Conservation (phyloP, 352 stramenopile species). For the Phytopythium ostracodes region DNA sequence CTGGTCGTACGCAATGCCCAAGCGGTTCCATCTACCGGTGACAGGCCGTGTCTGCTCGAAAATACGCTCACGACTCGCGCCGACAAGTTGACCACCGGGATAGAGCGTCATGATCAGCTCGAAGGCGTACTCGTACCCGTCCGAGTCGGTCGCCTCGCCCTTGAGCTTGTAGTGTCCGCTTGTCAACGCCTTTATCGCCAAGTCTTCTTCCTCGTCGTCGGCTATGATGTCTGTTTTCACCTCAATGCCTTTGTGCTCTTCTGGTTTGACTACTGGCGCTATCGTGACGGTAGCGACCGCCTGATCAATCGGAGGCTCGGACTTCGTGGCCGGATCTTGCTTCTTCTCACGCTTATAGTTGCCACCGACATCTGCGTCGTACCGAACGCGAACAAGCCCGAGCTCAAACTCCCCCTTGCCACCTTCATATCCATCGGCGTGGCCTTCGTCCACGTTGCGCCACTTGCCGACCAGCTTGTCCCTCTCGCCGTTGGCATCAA, state of each 20-base stretch:
- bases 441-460: constrained; percentile 54
- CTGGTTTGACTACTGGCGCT: neutral
- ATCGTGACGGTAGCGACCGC: neutral
- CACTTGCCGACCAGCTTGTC: constrained; percentile 47
- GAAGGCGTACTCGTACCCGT: constrained; percentile 74
- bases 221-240: constrained; percentile 7
- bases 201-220: constrained; percentile 22
- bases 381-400: constrained; percentile 32
- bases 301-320: neutral
- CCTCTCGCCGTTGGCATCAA: constrained; percentile 21
- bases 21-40: constrained; percentile 33
- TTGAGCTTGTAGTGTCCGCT: constrained; percentile 50
- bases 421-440: constrained; percentile 42
- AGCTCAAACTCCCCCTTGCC: constrained; percentile 58
- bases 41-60: constrained; percentile 48
- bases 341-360: constrained; percentile 15
- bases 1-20: constrained; percentile 36
- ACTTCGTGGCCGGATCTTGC: neutral
- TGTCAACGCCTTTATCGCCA: constrained; percentile 37
- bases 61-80: constrained; percentile 45
- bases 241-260: neutral
- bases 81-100: constrained; percentile 27
- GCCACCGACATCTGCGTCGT: constrained; percentile 14
- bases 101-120: constrained; percentile 43
- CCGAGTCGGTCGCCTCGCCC: constrained; percentile 53